phyloP scores from a whole-genome alignment of 2,329 filamentous ascomycete species.

The Aulographum hederae region DNA sequence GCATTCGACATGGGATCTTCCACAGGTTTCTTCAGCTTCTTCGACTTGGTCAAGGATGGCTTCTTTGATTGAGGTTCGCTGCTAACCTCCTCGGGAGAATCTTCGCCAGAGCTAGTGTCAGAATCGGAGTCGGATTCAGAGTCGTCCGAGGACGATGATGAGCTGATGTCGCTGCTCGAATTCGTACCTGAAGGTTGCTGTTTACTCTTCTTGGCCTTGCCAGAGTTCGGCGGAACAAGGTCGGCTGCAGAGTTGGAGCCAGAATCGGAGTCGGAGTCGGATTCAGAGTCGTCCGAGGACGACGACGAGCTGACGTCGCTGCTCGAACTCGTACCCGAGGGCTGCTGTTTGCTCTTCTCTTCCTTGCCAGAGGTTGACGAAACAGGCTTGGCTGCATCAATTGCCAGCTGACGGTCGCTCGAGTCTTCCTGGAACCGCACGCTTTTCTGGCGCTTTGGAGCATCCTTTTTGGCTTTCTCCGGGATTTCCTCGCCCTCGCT shows the following conservation, averaged over 20 bases:
- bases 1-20: too few relatives aligned
- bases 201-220: not conserved
- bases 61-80: too few relatives aligned
- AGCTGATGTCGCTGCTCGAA: not conserved
- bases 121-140: too few relatives aligned
- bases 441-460: not conserved
- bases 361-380: not conserved
- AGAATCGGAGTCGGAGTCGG: not conserved
- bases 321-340: not conserved
- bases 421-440: not conserved
- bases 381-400: not conserved
- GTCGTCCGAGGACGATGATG: too few relatives aligned
- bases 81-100: too few relatives aligned
- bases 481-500: not conserved
- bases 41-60: too few relatives aligned
- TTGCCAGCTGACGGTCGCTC: not conserved
- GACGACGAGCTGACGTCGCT: not conserved
- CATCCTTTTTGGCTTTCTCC: not conserved
- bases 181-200: not conserved
- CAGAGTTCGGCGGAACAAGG: not conserved
- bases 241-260: not conserved
- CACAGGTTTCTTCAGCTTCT: too few relatives aligned
- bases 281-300: too few relatives aligned
- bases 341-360: not conserved
- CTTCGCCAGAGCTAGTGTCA: too few relatives aligned